These are phyloP conservation scores for Cladosporium sp. DNA, from an alignment of 2,329 filamentous ascomycete species.

Conservation along the genomic window DNA sequence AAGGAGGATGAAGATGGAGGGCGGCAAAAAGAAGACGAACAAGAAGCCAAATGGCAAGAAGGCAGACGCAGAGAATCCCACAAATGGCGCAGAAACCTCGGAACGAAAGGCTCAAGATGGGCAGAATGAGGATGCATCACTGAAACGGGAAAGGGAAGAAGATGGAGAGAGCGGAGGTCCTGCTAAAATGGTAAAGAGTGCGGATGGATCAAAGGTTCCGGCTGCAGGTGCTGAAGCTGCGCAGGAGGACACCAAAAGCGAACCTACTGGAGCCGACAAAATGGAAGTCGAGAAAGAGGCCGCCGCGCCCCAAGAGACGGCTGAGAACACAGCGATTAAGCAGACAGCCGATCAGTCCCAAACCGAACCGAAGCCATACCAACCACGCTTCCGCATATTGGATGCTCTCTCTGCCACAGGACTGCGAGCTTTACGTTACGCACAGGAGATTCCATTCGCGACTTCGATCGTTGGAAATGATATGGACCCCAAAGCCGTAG, in stretches of 20 bases:
- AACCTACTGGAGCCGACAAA: neutral
- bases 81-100: conserved; percentile 13
- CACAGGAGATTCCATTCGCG: conserved; percentile 70
- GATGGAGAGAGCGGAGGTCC: conserved; percentile 6
- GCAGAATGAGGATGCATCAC: neutral
- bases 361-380: conserved; percentile 19
- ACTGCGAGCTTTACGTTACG: conserved; percentile 84
- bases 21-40: conserved; percentile 25
- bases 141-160: conserved; percentile 7
- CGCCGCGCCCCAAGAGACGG: neutral
- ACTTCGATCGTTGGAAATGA: conserved; percentile 68
- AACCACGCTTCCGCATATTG: conserved; percentile 70
- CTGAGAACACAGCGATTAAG: conserved; percentile 17
- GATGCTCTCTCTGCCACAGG: conserved; percentile 94
- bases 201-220: conserved; percentile 8
- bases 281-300: conserved; percentile 1
- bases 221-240: conserved; percentile 6
- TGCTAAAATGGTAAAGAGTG: conserved; percentile 11
- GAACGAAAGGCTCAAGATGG: conserved; percentile 10
- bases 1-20: conserved; percentile 28
- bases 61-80: conserved; percentile 17
- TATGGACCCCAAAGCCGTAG: conserved; percentile 52
- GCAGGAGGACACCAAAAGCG: conserved; percentile 1
- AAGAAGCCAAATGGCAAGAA: conserved; percentile 32
- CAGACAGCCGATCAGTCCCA: conserved; percentile 8